Base-by-base conservation (phyloP, 2,329 filamentous ascomycete genomes). In the Gnomoniopsis sp. region DNA sequence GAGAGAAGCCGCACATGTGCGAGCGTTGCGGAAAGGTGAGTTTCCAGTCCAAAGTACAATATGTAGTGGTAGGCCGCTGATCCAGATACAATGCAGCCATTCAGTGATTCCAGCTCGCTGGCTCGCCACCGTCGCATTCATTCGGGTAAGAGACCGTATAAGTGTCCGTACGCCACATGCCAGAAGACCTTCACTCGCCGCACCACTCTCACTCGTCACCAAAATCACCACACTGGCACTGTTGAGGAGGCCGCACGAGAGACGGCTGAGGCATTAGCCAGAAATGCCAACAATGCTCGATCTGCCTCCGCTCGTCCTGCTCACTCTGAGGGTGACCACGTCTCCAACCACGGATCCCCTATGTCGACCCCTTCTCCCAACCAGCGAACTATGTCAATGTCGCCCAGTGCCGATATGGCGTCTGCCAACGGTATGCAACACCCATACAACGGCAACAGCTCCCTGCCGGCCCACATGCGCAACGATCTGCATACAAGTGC, bases 1-100 rank as follows among this genome's bases (percentile, higher is more conserved):
- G 95, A 64, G 95, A 98, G 77, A 99, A 99, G 76, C 95, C 95
- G 53, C 95, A 99, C 69, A 93, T 95, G 86, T 99, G 95, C 71
- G 95, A 97, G 75, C 87, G 90, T 63, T 98, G 95, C 73, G 91
- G 91, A 72, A 98, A 98, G 88, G 93, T 96, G 80, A 68, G 82
- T 14, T 22, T 17, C 3, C 17, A 47, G 15, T 21, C 10, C 14
- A 14, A 4, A 11, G 8, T 2, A 14, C 6, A 21, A 26, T 10
- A 12, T 30, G 15, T 10, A 17, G 46, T 43, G 22, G 19, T 17
- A 15, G 34, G 8, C 36, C n/a, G 49, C 57, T 60, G 48, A 66
- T 67, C 3, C n/a, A n/a, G 71, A 59, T 55, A 57, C 58, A 60
- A 36, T 67, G 36, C 69, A 96, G 93, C 91, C 91, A 12, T 99